Conservation (phyloP, 2,329 filamentous ascomycete genomes). For the Trichophyton schoenleinii region DNA sequence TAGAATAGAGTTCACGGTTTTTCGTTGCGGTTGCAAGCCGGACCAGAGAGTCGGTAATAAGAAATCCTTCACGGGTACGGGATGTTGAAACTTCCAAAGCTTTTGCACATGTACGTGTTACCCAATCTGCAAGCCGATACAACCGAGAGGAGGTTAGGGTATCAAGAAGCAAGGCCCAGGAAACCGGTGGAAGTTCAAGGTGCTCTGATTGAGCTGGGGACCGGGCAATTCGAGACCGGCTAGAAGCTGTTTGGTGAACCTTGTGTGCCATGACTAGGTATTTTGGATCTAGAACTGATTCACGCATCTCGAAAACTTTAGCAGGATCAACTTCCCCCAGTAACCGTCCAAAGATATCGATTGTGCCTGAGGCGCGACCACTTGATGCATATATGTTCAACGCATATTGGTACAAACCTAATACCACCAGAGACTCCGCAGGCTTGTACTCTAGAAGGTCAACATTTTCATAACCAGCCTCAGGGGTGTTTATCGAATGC, state of each 20-base stretch:
- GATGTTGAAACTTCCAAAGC: slow-evolving; percentile 32
- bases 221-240: neutral
- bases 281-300: slow-evolving; percentile 8
- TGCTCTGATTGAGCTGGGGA: neutral
- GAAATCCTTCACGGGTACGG: slow-evolving; percentile 33
- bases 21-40: slow-evolving; percentile 42
- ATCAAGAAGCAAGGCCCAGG: slow-evolving; percentile 8
- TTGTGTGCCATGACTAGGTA: slow-evolving; percentile 7
- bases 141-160: slow-evolving; percentile 6
- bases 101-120: slow-evolving; percentile 41
- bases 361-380: slow-evolving; percentile 9
- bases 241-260: neutral
- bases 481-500: neutral
- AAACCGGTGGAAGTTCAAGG: slow-evolving; percentile 6
- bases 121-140: slow-evolving; percentile 41
- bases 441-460: neutral
- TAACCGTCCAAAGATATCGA: slow-evolving; percentile 11
- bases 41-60: slow-evolving; percentile 41
- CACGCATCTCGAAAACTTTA: slow-evolving; percentile 5
- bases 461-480: neutral
- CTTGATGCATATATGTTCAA: slow-evolving; percentile 12
- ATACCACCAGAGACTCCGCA: slow-evolving; percentile 8
- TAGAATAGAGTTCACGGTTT: slow-evolving; percentile 26
- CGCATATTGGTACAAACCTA: slow-evolving; percentile 13
- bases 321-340: slow-evolving; percentile 6